phyloP scores from a whole-genome alignment of 2,329 filamentous ascomycete genomes.

The Neocatenulostroma microsporum region DNA sequence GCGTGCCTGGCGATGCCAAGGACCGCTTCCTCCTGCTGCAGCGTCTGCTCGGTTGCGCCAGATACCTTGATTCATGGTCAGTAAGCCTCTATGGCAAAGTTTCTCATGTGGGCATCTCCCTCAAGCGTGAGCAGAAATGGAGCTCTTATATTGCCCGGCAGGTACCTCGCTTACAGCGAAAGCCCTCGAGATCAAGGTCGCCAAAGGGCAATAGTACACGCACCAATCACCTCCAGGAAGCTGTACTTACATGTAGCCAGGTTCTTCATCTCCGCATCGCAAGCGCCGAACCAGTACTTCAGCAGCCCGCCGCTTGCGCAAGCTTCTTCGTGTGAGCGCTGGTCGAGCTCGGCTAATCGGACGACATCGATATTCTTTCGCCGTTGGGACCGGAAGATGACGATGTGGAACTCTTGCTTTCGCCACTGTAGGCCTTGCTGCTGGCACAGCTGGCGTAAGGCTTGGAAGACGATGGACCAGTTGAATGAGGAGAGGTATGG shows the following conservation, averaged over 20 bases:
- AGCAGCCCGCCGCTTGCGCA: conserved; percentile 70
- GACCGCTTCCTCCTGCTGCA: conserved; percentile 52
- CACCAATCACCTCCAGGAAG: too few species aligned
- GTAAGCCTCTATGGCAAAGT: too few species aligned
- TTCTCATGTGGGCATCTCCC: too few species aligned
- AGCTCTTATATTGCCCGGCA: too few species aligned
- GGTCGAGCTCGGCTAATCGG: conserved; percentile 65
- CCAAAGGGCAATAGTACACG: too few species aligned
- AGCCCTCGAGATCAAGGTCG: too few species aligned
- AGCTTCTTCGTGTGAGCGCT: conserved; percentile 72
- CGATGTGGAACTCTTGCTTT: conserved; percentile 60
- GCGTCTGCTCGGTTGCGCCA: conserved; percentile 52
- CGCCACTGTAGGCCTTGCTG: conserved; percentile 13
- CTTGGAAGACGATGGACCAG: conserved; percentile 54
- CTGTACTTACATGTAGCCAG: conserved; percentile 63
- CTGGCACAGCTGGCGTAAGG: conserved; percentile 46
- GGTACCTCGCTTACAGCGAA: too few species aligned
- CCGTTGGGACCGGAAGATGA: conserved; percentile 72
- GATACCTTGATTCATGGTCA: too few species aligned
- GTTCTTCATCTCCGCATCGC: conserved; percentile 63
- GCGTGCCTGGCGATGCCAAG: conserved; percentile 50
- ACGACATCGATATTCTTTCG: conserved; percentile 58
- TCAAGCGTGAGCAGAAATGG: too few species aligned
- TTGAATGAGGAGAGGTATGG: conserved; percentile 70
- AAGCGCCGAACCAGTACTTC: conserved; percentile 86